Conservation (phyloP, 106 monocot genomes). For the Dendrobium catenatum region DNA sequence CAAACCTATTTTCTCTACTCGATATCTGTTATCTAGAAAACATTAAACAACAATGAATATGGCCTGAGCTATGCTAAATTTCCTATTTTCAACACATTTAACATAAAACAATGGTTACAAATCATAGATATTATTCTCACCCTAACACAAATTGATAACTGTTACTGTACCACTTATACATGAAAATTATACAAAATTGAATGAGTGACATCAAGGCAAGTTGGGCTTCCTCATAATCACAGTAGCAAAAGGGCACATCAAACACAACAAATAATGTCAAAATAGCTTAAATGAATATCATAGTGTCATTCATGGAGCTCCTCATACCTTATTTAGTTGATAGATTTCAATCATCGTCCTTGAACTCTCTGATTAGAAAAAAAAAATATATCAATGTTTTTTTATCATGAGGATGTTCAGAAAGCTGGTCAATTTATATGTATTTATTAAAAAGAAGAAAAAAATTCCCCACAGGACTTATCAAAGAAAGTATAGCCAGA, state of each 20-base stretch:
- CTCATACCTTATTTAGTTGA: neutral
- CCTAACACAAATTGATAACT: neutral
- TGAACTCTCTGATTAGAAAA: constrained; percentile 13
- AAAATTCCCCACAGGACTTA: too few species aligned
- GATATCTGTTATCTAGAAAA: too few species aligned
- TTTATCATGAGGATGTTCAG: neutral
- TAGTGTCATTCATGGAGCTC: neutral
- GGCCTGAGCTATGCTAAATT: too few species aligned
- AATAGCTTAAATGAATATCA: neutral
- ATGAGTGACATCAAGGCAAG: neutral
- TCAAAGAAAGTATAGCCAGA: too few species aligned
- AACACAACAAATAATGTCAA: neutral
- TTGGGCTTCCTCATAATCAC: neutral
- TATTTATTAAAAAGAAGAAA: neutral
- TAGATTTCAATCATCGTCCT: constrained; percentile 11
- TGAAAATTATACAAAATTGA: neutral
- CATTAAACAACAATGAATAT: too few species aligned
- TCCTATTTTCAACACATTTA: too few species aligned
- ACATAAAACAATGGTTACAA: too few species aligned
- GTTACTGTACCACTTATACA: neutral
- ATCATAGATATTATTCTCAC: too few species aligned
- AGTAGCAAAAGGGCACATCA: neutral
- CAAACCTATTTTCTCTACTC: too few species aligned
- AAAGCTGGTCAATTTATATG: neutral
- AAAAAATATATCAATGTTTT: neutral